Evolutionary conservation across 257 asterid genomes (phyloP).

Genomic region (Plectranthus barbatus): DNA sequence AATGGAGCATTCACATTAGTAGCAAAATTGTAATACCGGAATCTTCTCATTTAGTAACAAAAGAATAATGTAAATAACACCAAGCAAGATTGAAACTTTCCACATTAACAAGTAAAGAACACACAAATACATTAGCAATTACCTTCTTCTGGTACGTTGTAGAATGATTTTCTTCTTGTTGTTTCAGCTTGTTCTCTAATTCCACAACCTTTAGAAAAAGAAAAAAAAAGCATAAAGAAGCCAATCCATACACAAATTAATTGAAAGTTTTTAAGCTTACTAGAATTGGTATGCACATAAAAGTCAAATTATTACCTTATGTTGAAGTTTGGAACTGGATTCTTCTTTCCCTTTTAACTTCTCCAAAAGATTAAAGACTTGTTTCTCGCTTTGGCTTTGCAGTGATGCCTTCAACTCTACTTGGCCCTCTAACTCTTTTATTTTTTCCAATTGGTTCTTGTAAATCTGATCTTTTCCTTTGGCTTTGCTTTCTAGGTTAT

Average conservation of each 20-base stretch:
- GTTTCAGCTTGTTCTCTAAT: constrained; percentile 68
- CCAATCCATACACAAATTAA: background rate
- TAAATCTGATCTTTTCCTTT: constrained; percentile 66
- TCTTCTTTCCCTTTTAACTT: constrained; percentile 70
- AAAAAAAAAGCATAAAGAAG: background rate
- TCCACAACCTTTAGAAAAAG: constrained; percentile 67
- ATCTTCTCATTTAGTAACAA: background rate
- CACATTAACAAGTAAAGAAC: background rate
- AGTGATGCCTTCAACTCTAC: constrained; percentile 50
- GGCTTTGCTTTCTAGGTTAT: constrained; percentile 67
- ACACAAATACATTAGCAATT: too few species aligned
- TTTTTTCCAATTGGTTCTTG: constrained; percentile 68
- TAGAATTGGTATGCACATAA: background rate
- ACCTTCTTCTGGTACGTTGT: constrained; percentile 66
- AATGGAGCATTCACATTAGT: background rate
- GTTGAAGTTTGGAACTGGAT: constrained; percentile 62
- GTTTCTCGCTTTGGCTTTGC: constrained; percentile 60
- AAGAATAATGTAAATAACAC: background rate
- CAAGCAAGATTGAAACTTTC: background rate
- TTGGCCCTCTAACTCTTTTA: constrained; percentile 71
- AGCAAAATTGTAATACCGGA: background rate
- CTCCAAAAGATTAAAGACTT: constrained; percentile 56
- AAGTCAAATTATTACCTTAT: constrained; percentile 38
- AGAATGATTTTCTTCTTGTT: constrained; percentile 41
- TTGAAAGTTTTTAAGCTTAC: background rate